A percentile compares a stretch with the other conserved stretches of the same genome.
Evolutionary conservation across 2,329 filamentous ascomycete genomes (phyloP).

Genomic region (Botrytis aclada): DNA sequence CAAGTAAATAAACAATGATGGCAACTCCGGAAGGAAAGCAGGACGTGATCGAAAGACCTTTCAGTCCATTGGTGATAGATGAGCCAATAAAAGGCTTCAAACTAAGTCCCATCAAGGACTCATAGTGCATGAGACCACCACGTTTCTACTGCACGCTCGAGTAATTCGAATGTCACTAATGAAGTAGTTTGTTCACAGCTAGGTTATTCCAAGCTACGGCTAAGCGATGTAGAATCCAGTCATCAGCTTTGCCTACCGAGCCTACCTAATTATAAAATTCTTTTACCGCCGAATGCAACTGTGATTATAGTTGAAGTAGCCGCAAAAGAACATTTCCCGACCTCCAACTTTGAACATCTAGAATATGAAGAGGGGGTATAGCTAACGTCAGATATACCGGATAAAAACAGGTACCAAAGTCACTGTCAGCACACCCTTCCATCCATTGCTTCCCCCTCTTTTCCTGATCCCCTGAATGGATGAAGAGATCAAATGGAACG

Average conservation of each 20-base stretch:
- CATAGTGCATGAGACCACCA: constrained; percentile 20
- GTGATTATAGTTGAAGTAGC: neutral
- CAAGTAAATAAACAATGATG: constrained; percentile 15
- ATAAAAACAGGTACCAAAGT: neutral
- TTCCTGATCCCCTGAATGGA: constrained; percentile 5
- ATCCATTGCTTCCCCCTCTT: neutral
- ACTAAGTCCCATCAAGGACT: constrained; percentile 13
- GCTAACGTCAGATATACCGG: constrained; percentile 5
- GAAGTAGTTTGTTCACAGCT: constrained; percentile 1
- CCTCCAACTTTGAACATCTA: neutral
- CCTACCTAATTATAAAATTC: neutral
- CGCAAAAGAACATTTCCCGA: constrained; percentile 2
- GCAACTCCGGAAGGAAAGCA: constrained; percentile 3
- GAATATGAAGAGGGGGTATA: neutral
- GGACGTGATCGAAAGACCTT: constrained; percentile 20
- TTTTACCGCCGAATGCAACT: constrained; percentile 13
- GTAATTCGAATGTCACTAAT: constrained; percentile 15
- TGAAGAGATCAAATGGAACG: constrained; percentile 9
- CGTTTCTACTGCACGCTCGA: constrained; percentile 18
- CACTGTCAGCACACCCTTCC: constrained; percentile 9
- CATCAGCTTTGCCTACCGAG: neutral
- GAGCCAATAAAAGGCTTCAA: constrained; percentile 2
- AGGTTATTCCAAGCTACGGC: neutral
- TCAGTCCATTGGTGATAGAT: constrained; percentile 12
- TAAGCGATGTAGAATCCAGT: neutral